A percentile compares a stretch with the other conserved stretches of the same genome.
Evolutionary conservation across 257 asterid species (phyloP).

Genomic region (Salvia hispanica): DNA sequence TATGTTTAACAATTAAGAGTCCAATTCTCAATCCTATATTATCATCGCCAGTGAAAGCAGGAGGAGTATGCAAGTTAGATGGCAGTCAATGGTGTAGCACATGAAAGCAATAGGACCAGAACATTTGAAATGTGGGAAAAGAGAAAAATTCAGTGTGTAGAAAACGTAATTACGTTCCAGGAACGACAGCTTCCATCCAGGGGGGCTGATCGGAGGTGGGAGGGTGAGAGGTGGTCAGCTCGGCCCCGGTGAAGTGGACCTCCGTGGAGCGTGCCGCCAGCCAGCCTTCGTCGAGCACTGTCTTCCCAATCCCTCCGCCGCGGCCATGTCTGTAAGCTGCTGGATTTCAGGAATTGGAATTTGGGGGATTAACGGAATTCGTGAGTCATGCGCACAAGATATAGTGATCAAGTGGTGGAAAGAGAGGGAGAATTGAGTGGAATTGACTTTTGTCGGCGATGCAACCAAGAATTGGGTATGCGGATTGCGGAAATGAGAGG

Average conservation of each 20-base stretch:
- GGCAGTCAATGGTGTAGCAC: too few species aligned
- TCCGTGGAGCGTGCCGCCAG: slow-evolving; percentile 90
- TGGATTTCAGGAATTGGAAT: slow-evolving; percentile 14
- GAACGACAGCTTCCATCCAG: slow-evolving; percentile 91
- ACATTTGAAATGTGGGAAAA: too few species aligned
- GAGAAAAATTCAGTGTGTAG: too few species aligned
- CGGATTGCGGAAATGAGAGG: slow-evolving; percentile 4
- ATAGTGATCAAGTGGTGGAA: not conserved
- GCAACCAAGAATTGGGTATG: not conserved
- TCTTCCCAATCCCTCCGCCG: slow-evolving; percentile 51
- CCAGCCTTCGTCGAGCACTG: slow-evolving; percentile 73
- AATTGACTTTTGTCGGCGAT: slow-evolving; percentile 19
- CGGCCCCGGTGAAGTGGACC: slow-evolving; percentile 66
- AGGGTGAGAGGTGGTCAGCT: slow-evolving; percentile 81
- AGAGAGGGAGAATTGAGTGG: not conserved
- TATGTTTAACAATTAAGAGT: not conserved
- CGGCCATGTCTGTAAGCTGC: slow-evolving; percentile 41
- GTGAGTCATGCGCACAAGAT: not conserved
- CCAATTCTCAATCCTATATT: slow-evolving; percentile 1
- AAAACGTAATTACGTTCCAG: slow-evolving; percentile 76
- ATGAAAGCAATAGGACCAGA: too few species aligned
- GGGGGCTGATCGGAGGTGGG: slow-evolving; percentile 64
- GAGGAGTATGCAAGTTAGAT: too few species aligned
- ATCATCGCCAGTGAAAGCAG: slow-evolving; percentile 5
- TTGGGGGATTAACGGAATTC: slow-evolving; percentile 17